Evolutionary conservation across 2,329 filamentous ascomycete species (phyloP).

Genomic region (Talaromyces albobiverticillius): DNA sequence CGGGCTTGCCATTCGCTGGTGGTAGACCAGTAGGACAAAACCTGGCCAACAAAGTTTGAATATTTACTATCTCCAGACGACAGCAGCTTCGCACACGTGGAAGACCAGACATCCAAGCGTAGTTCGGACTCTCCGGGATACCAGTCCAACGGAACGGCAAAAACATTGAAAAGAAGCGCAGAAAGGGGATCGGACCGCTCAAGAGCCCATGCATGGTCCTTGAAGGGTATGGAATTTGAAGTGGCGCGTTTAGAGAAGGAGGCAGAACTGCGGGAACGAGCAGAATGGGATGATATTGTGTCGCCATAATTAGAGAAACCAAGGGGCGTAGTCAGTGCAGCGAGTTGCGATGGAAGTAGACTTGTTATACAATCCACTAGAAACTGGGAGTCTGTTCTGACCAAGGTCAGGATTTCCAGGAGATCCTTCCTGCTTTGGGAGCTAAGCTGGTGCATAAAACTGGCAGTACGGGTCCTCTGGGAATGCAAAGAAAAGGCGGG

Average conservation of each 20-base stretch:
- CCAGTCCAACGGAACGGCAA: constrained; percentile 79
- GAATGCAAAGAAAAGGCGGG: constrained; percentile 36
- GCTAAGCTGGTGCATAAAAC: constrained; percentile 64
- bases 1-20: constrained; percentile 89
- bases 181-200: constrained; percentile 85
- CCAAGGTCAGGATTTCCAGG: constrained; percentile 73
- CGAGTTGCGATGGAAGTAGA: constrained; percentile 72
- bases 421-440: constrained; percentile 71
- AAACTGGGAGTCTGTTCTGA: constrained; percentile 85
- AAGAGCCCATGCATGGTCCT: constrained; percentile 83
- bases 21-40: constrained; percentile 82
- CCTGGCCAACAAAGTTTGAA: constrained; percentile 76
- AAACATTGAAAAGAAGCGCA: constrained; percentile 81
- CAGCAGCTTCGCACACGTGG: constrained; percentile 78
- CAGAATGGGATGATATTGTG: constrained; percentile 68
- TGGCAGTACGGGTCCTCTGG: constrained; percentile 28
- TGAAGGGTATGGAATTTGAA: constrained; percentile 57
- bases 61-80: constrained; percentile 71
- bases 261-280: constrained; percentile 48
- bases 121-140: constrained; percentile 77
- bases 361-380: constrained; percentile 76
- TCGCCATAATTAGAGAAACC: constrained; percentile 77
- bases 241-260: constrained; percentile 47
- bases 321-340: constrained; percentile 73
- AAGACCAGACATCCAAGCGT: constrained; percentile 83